These are phyloP conservation scores for Ceratobasidium sp. DNA, from an alignment of 1,284 basidiomycete species.

Conservation along the genomic window DNA sequence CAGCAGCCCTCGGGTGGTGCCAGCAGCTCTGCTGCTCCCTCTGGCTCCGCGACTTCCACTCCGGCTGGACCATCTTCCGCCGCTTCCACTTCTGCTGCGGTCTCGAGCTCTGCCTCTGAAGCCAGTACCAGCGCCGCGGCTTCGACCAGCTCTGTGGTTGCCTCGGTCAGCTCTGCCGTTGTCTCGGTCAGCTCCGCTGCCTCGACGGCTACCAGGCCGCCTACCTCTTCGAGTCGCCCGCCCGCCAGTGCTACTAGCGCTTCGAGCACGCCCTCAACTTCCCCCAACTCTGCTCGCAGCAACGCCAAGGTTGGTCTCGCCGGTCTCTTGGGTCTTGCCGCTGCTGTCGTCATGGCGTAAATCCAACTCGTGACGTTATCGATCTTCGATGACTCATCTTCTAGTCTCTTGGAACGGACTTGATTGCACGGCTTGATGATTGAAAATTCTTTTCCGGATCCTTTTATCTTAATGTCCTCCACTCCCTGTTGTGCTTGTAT, in stretches of 20 bases:
- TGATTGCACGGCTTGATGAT: constrained; percentile 21
- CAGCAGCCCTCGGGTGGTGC: neutral
- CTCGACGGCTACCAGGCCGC: neutral
- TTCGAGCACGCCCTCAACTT: neutral
- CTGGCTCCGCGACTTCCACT: neutral
- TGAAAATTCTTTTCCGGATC: constrained; percentile 5
- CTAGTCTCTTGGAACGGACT: constrained; percentile 25
- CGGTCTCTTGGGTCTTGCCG: constrained; percentile 31
- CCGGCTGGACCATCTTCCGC: neutral
- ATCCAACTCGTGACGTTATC: constrained; percentile 13
- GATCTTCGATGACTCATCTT: constrained; percentile 21
- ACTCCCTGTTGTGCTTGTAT: constrained; percentile 42
- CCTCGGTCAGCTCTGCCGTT: neutral
- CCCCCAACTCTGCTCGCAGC: constrained; percentile 22
- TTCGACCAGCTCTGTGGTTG: neutral
- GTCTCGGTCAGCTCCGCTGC: neutral
- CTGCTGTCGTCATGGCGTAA: constrained; percentile 33
- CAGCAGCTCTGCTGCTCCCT: neutral
- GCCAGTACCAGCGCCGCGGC: neutral
- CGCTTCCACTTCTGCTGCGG: neutral
- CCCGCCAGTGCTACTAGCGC: constrained; percentile 31
- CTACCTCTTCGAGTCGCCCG: neutral
- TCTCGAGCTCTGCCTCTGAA: neutral
- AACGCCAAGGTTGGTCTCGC: constrained; percentile 34
- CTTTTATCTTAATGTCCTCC: constrained; percentile 10